Evolutionary conservation across 2,329 filamentous ascomycete species (phyloP), one percentile per base, ranked within the genome.

Genomic region (Trichoderma lentiforme): DNA sequence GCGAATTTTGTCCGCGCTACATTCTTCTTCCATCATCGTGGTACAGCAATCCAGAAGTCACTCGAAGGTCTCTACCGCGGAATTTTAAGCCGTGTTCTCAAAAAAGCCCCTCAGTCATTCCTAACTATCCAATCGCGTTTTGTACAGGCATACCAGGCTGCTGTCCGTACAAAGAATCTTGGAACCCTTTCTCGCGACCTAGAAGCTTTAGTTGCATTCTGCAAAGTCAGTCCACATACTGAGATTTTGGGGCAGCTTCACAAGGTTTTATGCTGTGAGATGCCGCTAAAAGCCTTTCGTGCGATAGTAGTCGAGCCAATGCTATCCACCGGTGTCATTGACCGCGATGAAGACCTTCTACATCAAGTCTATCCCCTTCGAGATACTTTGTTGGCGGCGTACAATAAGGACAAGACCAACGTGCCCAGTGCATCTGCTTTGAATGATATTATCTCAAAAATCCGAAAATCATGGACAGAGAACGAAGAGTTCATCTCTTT

Each of bases 11-110:
- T 68, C 6, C 7, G 26, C 15, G 70, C 70, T 3, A 57, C 21
- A 12, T 72, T 72, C 26, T 72, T 72, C 43, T 72, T 72, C 47
- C 64, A 69, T 2, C 32, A 68, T 39, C 63, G 70, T 5, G 70
- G 70, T 11, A 69, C 32, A 3, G 30, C 28, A 0, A 62, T 62
- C 8, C 70, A 69, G 4, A 72, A 69, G 43, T 72, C 70, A 0
- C 34, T 68, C 1, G 56, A 69, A n/a, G 70, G 70, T 5, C 43
- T 72, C 14, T 7, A 57, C 2, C 70, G 70, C 12, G 53, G 64
- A 8, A 68, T 72, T 1, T 26, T 72, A 2, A 47, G 63, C 4
- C 63, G 69, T 4, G 6, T 63, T 24, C 26, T 72, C 11, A 53
- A 66, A 51, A 62, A 71, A 21, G 62, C 24, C 2, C 70, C 70